Percentiles rank a stretch among this genome's conserved stretches.
These are phyloP conservation scores for Thelonectria blattea DNA, from an alignment of 2,329 filamentous ascomycete species.

Conservation along the genomic window DNA sequence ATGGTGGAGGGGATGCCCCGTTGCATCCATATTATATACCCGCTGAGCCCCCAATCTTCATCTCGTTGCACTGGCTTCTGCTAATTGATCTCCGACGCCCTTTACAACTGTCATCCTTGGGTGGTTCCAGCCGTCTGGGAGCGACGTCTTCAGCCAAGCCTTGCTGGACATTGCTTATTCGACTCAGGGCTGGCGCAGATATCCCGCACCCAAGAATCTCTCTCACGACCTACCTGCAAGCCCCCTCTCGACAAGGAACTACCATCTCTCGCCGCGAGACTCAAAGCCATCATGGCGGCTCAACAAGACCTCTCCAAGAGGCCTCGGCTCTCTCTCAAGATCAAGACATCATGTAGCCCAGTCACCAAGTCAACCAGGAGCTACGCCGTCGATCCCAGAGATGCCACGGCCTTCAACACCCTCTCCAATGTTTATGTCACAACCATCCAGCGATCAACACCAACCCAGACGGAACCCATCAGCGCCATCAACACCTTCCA, in stretches of 20 bases:
- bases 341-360: constrained; percentile 51
- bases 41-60: constrained; percentile 34
- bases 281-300: constrained; percentile 44
- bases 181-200: constrained; percentile 27
- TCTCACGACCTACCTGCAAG: constrained; percentile 10
- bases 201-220: constrained; percentile 3
- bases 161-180: constrained; percentile 25
- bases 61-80: constrained; percentile 28
- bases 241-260: constrained; percentile 7
- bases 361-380: constrained; percentile 44
- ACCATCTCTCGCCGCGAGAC: neutral
- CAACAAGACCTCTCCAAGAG: constrained; percentile 51
- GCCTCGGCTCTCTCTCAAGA: constrained; percentile 64
- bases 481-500: constrained; percentile 55
- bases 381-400: constrained; percentile 56
- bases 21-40: constrained; percentile 36
- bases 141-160: constrained; percentile 24
- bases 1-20: neutral
- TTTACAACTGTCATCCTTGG: constrained; percentile 33
- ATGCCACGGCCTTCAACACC: constrained; percentile 69
- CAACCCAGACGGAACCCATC: constrained; percentile 53
- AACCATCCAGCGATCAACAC: constrained; percentile 65
- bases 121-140: constrained; percentile 34
- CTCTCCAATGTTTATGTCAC: constrained; percentile 69
- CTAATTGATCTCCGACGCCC: constrained; percentile 24